A percentile compares a stretch with the other conserved stretches of the same genome.
phyloP scores from a whole-genome alignment of 495 filamentous ascomycete species.

The Podospora fimiseda region DNA sequence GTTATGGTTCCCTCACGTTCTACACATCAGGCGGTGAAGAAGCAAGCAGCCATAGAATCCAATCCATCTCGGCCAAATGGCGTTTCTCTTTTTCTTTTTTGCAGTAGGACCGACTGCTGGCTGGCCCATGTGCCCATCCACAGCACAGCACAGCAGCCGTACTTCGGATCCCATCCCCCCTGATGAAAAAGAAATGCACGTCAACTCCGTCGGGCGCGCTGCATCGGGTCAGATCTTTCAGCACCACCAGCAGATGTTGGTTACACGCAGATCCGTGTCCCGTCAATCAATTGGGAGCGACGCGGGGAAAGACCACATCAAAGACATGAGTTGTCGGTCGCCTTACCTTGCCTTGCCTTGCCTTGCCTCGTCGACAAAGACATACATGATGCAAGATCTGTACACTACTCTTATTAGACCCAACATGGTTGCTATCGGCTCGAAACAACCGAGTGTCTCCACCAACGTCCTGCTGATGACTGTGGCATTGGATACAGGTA shows the following conservation, averaged over 20 bases:
- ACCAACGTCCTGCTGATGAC: background rate
- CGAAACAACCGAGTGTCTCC: background rate
- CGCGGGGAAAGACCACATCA: conserved; percentile 6
- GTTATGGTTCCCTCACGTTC: background rate
- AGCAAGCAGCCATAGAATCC: background rate
- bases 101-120: too few relatives aligned
- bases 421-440: conserved; percentile 6
- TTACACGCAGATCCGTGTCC: conserved; percentile 14
- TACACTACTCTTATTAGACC: background rate
- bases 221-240: conserved; percentile 7
- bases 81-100: background rate
- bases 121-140: too few relatives aligned
- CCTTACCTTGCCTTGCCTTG: too few relatives aligned
- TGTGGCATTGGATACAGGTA: background rate
- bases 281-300: conserved; percentile 2
- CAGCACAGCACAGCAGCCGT: too few relatives aligned
- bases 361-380: too few relatives aligned
- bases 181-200: background rate
- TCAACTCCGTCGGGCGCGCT: background rate
- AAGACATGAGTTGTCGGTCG: too few relatives aligned
- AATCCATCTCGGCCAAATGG: background rate
- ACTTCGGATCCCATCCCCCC: too few relatives aligned
- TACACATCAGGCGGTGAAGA: conserved; percentile 7
- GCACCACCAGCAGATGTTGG: background rate
- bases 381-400: conserved; percentile 9